Evolutionary conservation across 768 basidiomycete species (phyloP).

Genomic region (Dioszegia crocea): DNA sequence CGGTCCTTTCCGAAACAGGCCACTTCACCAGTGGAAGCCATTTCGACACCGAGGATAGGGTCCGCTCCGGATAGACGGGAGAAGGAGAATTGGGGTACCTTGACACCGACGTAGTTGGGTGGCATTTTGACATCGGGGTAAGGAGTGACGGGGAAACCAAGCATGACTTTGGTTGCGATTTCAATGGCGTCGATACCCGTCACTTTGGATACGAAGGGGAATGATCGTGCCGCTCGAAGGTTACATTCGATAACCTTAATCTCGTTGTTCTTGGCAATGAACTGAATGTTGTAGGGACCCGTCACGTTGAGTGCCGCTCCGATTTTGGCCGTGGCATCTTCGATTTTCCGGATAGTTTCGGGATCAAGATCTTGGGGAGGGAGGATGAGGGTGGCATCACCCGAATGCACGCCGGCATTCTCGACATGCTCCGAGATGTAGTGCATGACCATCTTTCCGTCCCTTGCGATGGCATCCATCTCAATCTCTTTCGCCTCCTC

Average conservation of each 20-base stretch:
- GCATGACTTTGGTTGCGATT: slow-evolving; percentile 98
- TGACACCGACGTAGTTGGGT: slow-evolving; percentile 92
- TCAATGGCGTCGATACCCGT: slow-evolving; percentile 97
- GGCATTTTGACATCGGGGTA: slow-evolving; percentile 88
- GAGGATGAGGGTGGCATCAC: slow-evolving; percentile 95
- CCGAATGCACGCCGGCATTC: slow-evolving; percentile 97
- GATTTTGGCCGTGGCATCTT: slow-evolving; percentile 95
- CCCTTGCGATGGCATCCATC: slow-evolving; percentile 97
- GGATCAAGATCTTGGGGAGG: slow-evolving; percentile 98
- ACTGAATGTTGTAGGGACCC: slow-evolving; percentile 98
- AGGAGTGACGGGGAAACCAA: slow-evolving; percentile 78
- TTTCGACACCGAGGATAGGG: slow-evolving; percentile 95
- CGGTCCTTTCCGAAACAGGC: slow-evolving; percentile 97
- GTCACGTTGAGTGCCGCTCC: slow-evolving; percentile 96
- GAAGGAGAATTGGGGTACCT: slow-evolving; percentile 99
- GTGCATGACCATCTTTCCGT: slow-evolving; percentile 98
- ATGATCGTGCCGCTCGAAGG: slow-evolving; percentile 91
- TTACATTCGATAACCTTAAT: slow-evolving; percentile 99
- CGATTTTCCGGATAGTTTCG: slow-evolving; percentile 90
- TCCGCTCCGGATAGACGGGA: slow-evolving; percentile 94
- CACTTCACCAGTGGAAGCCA: slow-evolving; percentile 99
- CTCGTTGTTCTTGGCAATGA: slow-evolving; percentile 99
- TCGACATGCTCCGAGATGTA: slow-evolving; percentile 99
- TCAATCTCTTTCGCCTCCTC: slow-evolving; percentile 99
- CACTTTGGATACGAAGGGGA: slow-evolving; percentile 98